Evolutionary conservation across 177 flowering plant species (phyloP), one percentile per base, ranked within the genome.

Genomic region (Telopea speciosissima): DNA sequence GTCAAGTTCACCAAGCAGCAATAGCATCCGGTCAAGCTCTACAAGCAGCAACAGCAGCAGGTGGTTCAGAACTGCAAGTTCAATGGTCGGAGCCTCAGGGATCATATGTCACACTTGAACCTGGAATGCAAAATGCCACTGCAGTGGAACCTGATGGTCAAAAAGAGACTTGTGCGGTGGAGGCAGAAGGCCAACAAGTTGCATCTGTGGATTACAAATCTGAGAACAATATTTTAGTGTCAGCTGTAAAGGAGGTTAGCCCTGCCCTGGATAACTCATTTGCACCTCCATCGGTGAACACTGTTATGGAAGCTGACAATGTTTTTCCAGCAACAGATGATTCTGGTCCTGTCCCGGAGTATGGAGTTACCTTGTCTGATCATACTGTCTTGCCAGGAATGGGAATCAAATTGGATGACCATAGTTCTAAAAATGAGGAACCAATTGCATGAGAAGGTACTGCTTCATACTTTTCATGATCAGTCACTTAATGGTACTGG

Each of bases 71-170:
- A 28, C 4, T 28, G 31, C 40, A 36, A 36, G 40, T 8, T 36
- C 40, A 36, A 36, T 8, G 9, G 6, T 5, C 40, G 11, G 71
- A 13, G n/a, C 24, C 59, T 3, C 45, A n/a, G n/a, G n/a, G n/a
- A n/a, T n/a, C n/a, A n/a, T n/a, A 42, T 10, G 24, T 74, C 40
- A 49, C 45, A 49, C 24, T 3, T 28, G 52, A 60, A 11, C 54
- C 54, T 36, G 69, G 69, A 40, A 36, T 33, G 58, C 67, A 67
- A 52, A 62, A 22, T 8, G 63, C 24, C n/a, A 70, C 13, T n/a
- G 59, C 22, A 3, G 6, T 16, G 8, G 70, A 45, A 25, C 33
- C 26, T 13, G 66, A 44, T 22, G 66, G 49, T 11, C 45, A 72
- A 11, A 44, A 24, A 21, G 8, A 25, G n/a, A 17, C 10, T 23